Conservation (phyloP, 352 stramenopile species). For the Phytophthora sojae region DNA sequence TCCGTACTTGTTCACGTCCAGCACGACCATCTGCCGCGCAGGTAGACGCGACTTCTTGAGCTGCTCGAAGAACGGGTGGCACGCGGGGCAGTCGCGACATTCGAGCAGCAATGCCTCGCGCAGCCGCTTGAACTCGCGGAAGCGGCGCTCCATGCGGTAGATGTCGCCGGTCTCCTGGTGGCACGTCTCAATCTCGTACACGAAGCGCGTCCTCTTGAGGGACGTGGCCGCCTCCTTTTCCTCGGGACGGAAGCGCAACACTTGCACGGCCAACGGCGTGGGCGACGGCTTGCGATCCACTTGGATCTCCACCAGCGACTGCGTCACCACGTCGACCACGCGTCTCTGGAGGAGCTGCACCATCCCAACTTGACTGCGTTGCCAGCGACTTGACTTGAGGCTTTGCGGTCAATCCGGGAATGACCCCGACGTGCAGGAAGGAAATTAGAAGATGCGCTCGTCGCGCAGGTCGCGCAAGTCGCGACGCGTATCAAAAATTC, state of each 20-base stretch:
- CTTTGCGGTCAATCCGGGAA: slow-evolving; percentile 21
- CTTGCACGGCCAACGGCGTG: slow-evolving; percentile 56
- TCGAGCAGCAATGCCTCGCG: slow-evolving; percentile 68
- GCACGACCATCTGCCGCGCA: slow-evolving; percentile 55
- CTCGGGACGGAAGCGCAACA: slow-evolving; percentile 64
- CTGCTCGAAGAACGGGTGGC: slow-evolving; percentile 55
- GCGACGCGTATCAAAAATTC: slow-evolving; percentile 12
- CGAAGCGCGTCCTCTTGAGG: slow-evolving; percentile 72
- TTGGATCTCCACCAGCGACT: slow-evolving; percentile 30
- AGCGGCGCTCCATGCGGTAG: slow-evolving; percentile 59
- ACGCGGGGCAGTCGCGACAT: slow-evolving; percentile 58
- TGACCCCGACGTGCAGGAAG: slow-evolving; percentile 20
- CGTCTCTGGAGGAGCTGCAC: slow-evolving; percentile 28
- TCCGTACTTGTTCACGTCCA: slow-evolving; percentile 71
- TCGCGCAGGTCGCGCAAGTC: background rate
- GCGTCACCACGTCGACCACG: slow-evolving; percentile 13
- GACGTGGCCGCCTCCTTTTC: slow-evolving; percentile 52
- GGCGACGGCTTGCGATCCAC: slow-evolving; percentile 28
- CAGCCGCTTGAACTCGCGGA: slow-evolving; percentile 77
- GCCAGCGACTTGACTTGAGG: slow-evolving; percentile 15
- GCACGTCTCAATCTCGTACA: slow-evolving; percentile 83
- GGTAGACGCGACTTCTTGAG: slow-evolving; percentile 64
- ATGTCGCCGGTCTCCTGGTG: slow-evolving; percentile 66
- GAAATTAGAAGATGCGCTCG: slow-evolving; percentile 15
- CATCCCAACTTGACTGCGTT: slow-evolving; percentile 13